These are phyloP conservation scores for Amanita pallidorosea DNA, from an alignment of 768 basidiomycete species.

Conservation along the genomic window DNA sequence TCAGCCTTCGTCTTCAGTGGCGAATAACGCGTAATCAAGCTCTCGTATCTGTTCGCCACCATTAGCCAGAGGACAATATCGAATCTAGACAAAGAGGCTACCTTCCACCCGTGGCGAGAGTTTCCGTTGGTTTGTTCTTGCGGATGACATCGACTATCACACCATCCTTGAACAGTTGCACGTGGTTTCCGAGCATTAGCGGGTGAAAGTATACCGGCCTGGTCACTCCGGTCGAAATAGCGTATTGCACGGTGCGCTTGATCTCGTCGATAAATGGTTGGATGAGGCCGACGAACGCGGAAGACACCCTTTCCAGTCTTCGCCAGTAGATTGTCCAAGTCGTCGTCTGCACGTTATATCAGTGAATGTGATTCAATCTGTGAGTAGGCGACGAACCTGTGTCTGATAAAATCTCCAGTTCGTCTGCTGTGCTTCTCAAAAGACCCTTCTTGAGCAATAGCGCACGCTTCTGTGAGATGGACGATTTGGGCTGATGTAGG, in stretches of 20 bases:
- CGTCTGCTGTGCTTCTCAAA: slow-evolving; percentile 55
- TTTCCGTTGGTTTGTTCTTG: slow-evolving; percentile 52
- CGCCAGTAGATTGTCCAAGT: slow-evolving; percentile 46
- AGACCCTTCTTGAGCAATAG: slow-evolving; percentile 62
- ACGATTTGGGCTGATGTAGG: slow-evolving; percentile 54
- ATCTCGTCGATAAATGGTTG: slow-evolving; percentile 48
- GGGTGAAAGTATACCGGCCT: slow-evolving; percentile 61
- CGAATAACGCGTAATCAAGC: slow-evolving; percentile 50
- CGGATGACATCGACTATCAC: slow-evolving; percentile 67
- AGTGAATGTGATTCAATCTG: background rate
- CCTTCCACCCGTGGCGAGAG: slow-evolving; percentile 79
- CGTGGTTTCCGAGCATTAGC: slow-evolving; percentile 60
- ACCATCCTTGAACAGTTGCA: slow-evolving; percentile 59
- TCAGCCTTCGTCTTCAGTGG: slow-evolving; percentile 43
- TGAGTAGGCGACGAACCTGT: slow-evolving; percentile 27
- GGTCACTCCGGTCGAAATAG: slow-evolving; percentile 49
- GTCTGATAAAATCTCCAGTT: slow-evolving; percentile 62
- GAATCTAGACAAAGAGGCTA: slow-evolving; percentile 13
- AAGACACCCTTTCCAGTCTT: slow-evolving; percentile 51
- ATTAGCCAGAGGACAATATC: background rate
- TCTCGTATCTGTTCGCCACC: slow-evolving; percentile 48
- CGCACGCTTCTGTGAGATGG: slow-evolving; percentile 57
- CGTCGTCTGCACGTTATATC: slow-evolving; percentile 33
- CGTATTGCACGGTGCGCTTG: slow-evolving; percentile 48
- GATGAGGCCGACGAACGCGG: slow-evolving; percentile 37